Conservation (phyloP, 2,329 filamentous ascomycete genomes). For the Colletotrichum kahawae region DNA sequence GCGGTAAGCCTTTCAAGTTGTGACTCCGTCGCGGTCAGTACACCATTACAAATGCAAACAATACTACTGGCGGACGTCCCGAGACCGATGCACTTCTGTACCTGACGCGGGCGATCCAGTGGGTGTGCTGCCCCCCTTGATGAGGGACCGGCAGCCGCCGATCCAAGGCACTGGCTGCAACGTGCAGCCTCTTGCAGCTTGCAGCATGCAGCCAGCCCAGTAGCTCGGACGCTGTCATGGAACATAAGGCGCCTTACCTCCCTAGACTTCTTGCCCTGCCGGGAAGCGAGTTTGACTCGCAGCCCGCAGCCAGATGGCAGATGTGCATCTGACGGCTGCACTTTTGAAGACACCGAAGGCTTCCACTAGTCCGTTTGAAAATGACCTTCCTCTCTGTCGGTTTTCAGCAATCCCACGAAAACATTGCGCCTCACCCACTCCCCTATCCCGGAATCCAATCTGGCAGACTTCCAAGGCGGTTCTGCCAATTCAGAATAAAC, state of each 20-base stretch:
- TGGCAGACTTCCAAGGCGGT: not conserved
- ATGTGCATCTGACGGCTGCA: not conserved
- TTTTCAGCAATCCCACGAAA: not conserved
- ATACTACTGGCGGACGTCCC: not conserved
- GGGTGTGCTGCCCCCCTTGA: not conserved
- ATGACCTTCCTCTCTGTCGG: too few species aligned
- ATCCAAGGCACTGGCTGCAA: not conserved
- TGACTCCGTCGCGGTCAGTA: not conserved
- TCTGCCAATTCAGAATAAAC: not conserved
- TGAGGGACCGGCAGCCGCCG: not conserved
- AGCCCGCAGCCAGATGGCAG: not conserved
- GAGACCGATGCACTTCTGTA: not conserved
- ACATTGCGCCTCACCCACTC: not conserved
- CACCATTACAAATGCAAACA: conserved; percentile 1
- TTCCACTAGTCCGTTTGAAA: not conserved
- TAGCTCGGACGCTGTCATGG: not conserved
- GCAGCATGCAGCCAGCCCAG: not conserved
- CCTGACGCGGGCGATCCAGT: not conserved
- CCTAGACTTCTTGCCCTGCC: not conserved
- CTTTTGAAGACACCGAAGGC: not conserved
- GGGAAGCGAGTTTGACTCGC: not conserved
- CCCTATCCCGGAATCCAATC: not conserved
- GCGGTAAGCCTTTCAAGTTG: not conserved
- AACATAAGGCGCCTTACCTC: not conserved
- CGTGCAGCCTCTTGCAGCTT: not conserved